Evolutionary conservation across 2,329 filamentous ascomycete genomes (phyloP).

Genomic region (Hypoxylon sp.): DNA sequence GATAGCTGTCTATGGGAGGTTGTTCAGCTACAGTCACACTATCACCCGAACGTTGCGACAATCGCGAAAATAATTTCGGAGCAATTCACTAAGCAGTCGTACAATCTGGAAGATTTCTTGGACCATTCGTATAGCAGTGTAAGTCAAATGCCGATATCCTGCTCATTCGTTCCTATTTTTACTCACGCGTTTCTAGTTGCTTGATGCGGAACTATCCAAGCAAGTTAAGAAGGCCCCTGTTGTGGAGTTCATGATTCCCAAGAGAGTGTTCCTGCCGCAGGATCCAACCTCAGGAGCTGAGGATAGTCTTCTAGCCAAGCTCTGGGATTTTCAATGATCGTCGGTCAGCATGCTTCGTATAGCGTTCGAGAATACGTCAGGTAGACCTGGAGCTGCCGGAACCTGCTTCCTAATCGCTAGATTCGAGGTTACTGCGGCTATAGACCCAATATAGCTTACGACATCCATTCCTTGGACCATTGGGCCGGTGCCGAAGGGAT

Average conservation of each 20-base stretch:
- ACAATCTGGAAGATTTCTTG: conserved; percentile 96
- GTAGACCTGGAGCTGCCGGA: conserved; percentile 22
- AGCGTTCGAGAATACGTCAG: conserved; percentile 20
- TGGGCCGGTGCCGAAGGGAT: conserved; percentile 38
- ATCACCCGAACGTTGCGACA: conserved; percentile 96
- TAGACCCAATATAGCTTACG: conserved; percentile 30
- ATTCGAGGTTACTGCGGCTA: conserved; percentile 23
- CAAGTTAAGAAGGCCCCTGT: conserved; percentile 88
- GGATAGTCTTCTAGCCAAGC: conserved; percentile 70
- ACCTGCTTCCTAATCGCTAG: conserved; percentile 20
- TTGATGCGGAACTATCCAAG: conserved; percentile 87
- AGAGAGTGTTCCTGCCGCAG: conserved; percentile 77
- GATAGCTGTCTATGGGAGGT: conserved; percentile 97
- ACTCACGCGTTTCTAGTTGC: conserved; percentile 69
- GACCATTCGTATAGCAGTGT: conserved; percentile 91
- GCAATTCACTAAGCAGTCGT: conserved; percentile 96
- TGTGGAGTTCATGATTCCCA: conserved; percentile 94
- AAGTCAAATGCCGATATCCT: conserved; percentile 57
- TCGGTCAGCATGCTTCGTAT: conserved; percentile 21
- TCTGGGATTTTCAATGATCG: conserved; percentile 70
- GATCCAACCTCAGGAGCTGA: conserved; percentile 63
- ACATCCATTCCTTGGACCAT: conserved; percentile 29
- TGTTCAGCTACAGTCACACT: conserved; percentile 90
- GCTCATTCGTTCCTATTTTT: conserved; percentile 10
- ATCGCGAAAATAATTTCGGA: conserved; percentile 94